Evolutionary conservation across 164 flowering plant species (phyloP), one percentile per base, ranked within the genome.

Genomic region (Aristolochia fimbriata): DNA sequence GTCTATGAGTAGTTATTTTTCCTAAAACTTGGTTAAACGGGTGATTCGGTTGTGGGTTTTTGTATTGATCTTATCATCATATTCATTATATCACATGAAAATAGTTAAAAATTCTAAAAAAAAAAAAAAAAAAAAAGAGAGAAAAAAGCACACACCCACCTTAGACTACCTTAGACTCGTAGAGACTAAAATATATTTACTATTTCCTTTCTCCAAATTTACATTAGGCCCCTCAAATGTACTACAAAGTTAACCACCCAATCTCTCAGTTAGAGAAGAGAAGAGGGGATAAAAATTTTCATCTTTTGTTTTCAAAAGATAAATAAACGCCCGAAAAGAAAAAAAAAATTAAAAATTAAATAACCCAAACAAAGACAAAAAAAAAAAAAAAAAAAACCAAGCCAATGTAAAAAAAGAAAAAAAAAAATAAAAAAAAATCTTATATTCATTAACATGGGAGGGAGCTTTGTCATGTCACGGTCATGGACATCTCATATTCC

Each of bases 401-500:
- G 47, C 46, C 47, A 25, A 57, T 47, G 37, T 27, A 27, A 27
- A 27, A 59, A 55, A 71, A 62, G 1, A 27, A 57, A 64, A 16
- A 70, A 60, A 0, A 37, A 62, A 71, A 62, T 1, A 27, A 57
- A 64, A 16, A 70, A 60, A 0, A 37, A 62, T n/a, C n/a, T 63
- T 14, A 52, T 33, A 58, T 63, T 45, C 12, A 49, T 17, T 41
- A 45, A 17, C 62, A 59, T 60, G 66, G 47, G 65, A 23, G 31
- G 55, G 30, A 27, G 30, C 30, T 27, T 68, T 47, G 47, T 49
- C 47, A n/a, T n/a, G n/a, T n/a, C n/a, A n/a, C n/a, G n/a, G 47
- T 76, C 72, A 91, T 27, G 89, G 92, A 71, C 98, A 92, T 64
- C 73, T 86, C 16, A 78, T 69, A 71, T 82, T 92, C 58, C 87